A percentile compares a stretch with the other conserved stretches of the same genome.
Evolutionary conservation across 2,329 filamentous ascomycete genomes (phyloP).

Genomic region (Colletotrichum viniferum): DNA sequence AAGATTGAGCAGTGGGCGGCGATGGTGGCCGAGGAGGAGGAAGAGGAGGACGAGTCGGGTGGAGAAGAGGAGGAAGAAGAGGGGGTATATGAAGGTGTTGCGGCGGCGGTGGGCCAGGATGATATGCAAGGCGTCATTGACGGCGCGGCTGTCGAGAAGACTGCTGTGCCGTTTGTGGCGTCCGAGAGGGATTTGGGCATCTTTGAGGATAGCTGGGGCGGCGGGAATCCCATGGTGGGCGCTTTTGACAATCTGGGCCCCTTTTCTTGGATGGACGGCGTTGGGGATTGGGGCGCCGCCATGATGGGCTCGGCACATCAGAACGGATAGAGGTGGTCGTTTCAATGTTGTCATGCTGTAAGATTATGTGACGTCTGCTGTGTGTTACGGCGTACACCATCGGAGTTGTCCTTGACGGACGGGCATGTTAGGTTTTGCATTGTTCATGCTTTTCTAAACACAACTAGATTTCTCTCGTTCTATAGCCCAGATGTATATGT

Average conservation of each 20-base stretch:
- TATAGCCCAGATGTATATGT: background rate
- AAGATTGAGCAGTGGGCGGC: constrained; percentile 54
- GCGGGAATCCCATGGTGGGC: background rate
- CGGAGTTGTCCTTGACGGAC: background rate
- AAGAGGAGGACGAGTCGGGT: background rate
- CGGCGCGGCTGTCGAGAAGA: background rate
- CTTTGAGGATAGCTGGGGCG: background rate
- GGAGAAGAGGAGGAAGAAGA: background rate
- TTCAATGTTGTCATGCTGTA: background rate
- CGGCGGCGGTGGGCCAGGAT: background rate
- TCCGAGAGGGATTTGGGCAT: background rate
- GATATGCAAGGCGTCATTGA: background rate
- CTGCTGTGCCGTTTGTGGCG: background rate
- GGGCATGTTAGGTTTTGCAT: background rate
- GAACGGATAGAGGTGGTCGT: background rate
- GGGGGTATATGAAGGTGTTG: background rate
- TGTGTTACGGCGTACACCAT: background rate
- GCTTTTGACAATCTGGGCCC: background rate
- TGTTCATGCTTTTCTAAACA: background rate
- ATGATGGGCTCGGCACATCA: background rate
- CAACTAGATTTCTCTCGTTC: background rate
- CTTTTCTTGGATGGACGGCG: background rate
- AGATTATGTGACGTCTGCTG: background rate
- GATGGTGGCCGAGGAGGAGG: constrained; percentile 34
- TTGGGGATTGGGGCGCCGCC: background rate